These are phyloP conservation scores for Hirschfeldia incana DNA, from an alignment of 345 rosid species.

Conservation along the genomic window DNA sequence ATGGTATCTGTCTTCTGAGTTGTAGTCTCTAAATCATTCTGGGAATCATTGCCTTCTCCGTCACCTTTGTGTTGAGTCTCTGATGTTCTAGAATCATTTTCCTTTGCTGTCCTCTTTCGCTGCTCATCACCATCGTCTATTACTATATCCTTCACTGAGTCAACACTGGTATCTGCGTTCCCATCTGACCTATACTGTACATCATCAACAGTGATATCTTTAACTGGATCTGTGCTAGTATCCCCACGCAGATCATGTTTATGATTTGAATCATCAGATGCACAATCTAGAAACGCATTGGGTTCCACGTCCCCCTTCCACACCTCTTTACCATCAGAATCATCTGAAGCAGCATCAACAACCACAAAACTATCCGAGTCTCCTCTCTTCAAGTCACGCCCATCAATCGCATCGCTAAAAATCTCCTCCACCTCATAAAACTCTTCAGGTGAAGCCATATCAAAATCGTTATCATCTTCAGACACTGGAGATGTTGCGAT, in stretches of 20 bases:
- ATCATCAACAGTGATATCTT: conserved; percentile 94
- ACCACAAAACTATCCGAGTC: conserved; percentile 43
- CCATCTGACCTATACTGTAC: conserved; percentile 66
- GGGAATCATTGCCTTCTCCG: conserved; percentile 37
- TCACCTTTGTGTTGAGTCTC: conserved; percentile 50
- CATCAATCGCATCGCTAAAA: conserved; percentile 68
- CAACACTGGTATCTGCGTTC: conserved; percentile 49
- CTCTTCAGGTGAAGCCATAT: conserved; percentile 80
- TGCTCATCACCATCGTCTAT: conserved; percentile 68
- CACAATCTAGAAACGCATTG: conserved; percentile 71
- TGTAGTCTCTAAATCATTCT: conserved; percentile 31
- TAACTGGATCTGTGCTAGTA: conserved; percentile 59
- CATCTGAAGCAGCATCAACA: conserved; percentile 41
- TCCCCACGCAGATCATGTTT: conserved; percentile 51
- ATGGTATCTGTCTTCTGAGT: conserved; percentile 22
- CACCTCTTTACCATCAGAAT: conserved; percentile 52
- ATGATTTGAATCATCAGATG: conserved; percentile 65
- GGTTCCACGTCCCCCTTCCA: conserved; percentile 70
- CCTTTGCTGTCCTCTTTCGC: conserved; percentile 40
- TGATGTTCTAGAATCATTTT: conserved; percentile 41
- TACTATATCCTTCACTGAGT: conserved; percentile 78
- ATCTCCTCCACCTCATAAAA: conserved; percentile 97
- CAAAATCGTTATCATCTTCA: conserved; percentile 58
- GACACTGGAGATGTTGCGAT: conserved; percentile 45
- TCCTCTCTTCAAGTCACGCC: conserved; percentile 59